Conservation (phyloP, 1,284 basidiomycete genomes). For the Cutaneotrichosporon cyanovorans region DNA sequence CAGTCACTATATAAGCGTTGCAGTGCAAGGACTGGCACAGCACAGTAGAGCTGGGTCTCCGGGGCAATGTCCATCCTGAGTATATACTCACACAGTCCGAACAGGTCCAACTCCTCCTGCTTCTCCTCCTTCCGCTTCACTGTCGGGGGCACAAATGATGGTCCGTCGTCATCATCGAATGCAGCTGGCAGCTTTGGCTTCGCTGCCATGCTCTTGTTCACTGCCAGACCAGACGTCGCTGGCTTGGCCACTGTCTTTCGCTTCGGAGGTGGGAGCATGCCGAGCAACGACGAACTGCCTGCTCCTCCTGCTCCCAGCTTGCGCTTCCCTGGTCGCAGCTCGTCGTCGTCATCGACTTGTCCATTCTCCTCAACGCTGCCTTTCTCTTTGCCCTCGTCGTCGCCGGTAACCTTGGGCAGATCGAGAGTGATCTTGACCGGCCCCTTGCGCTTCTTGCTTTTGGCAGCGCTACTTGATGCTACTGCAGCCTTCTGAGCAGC, state of each 20-base stretch:
- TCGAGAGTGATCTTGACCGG: slow-evolving; percentile 43
- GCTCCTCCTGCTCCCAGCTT: slow-evolving; percentile 13
- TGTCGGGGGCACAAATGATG: slow-evolving; percentile 9
- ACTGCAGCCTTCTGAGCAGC: slow-evolving; percentile 8
- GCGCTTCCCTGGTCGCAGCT: slow-evolving; percentile 14
- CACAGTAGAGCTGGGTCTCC: neutral
- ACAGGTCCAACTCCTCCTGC: slow-evolving; percentile 33
- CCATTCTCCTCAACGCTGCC: neutral
- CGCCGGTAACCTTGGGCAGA: slow-evolving; percentile 23
- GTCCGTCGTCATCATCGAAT: slow-evolving; percentile 22
- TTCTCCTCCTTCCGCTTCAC: slow-evolving; percentile 16
- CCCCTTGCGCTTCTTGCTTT: slow-evolving; percentile 24
- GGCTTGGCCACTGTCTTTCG: slow-evolving; percentile 28
- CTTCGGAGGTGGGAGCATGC: slow-evolving; percentile 45
- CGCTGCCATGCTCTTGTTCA: slow-evolving; percentile 32
- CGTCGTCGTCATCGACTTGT: slow-evolving; percentile 1
- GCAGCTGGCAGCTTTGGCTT: slow-evolving; percentile 7
- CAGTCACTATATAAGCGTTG: neutral
- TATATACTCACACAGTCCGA: slow-evolving; percentile 36
- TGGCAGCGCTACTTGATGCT: slow-evolving; percentile 6
- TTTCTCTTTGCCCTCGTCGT: slow-evolving; percentile 2
- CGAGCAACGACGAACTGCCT: slow-evolving; percentile 37
- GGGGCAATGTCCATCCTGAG: neutral
- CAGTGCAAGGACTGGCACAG: neutral
- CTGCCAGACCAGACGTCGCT: slow-evolving; percentile 13